A percentile compares a stretch with the other conserved stretches of the same genome.
phyloP scores from a whole-genome alignment of 2,329 filamentous ascomycete genomes.

The Pseudopithomyces maydicus region DNA sequence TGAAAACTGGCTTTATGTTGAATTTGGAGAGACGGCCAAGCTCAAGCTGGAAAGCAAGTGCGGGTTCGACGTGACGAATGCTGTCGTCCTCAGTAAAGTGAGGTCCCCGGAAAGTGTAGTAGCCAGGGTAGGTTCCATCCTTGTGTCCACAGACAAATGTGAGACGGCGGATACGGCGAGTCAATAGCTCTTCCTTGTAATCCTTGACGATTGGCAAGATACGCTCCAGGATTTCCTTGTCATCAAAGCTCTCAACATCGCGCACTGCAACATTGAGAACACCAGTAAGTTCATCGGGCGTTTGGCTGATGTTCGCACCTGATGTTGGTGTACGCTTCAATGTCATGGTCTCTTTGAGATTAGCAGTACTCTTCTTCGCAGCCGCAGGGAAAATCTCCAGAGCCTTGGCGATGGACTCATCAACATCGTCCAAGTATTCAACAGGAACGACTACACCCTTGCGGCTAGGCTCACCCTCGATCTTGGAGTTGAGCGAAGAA shows the following conservation, averaged over 20 bases:
- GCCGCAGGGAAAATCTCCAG: conserved; percentile 77
- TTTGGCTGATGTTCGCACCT: conserved; percentile 51
- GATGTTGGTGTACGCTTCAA: conserved; percentile 69
- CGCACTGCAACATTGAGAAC: conserved; percentile 92
- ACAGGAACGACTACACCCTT: conserved; percentile 96
- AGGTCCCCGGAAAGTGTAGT: conserved; percentile 98
- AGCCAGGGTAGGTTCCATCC: conserved; percentile 92
- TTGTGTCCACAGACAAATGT: conserved; percentile 96
- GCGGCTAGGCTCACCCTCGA: conserved; percentile 74
- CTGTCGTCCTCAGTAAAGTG: conserved; percentile 87
- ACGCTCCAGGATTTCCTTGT: conserved; percentile 77
- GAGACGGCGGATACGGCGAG: conserved; percentile 82
- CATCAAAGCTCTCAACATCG: conserved; percentile 82
- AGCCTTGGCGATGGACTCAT: conserved; percentile 82
- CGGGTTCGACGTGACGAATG: conserved; percentile 96
- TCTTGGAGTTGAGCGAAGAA: conserved; percentile 79
- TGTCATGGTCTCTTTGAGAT: conserved; percentile 47
- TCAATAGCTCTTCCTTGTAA: conserved; percentile 81
- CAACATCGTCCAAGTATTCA: conserved; percentile 90
- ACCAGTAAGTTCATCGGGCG: conserved; percentile 79
- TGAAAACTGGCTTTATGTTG: conserved; percentile 97
- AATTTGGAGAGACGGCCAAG: conserved; percentile 93
- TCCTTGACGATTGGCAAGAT: conserved; percentile 77
- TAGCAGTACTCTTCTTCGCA: conserved; percentile 58
- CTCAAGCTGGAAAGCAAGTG: conserved; percentile 97